Evolutionary conservation across 352 stramenopile genomes (phyloP).

Genomic region (Phytophthora pseudosyringae): DNA sequence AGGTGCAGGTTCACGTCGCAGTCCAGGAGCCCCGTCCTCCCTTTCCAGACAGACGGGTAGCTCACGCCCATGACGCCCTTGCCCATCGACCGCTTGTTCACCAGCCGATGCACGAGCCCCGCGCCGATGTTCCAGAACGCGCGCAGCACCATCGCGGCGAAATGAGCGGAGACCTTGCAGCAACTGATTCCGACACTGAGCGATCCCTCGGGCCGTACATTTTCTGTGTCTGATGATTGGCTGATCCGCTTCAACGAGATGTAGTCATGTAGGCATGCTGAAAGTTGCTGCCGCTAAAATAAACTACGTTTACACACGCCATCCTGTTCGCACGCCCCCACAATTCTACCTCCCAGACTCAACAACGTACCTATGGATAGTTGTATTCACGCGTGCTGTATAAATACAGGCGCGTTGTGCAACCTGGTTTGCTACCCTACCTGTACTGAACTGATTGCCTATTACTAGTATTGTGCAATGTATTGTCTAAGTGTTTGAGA

Average conservation of each 20-base stretch:
- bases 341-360: no score
- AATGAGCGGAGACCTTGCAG: not conserved
- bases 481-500: no score
- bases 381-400: no score
- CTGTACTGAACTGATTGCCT: no score
- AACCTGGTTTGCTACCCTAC: no score
- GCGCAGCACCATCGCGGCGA: slow-evolving; percentile 61
- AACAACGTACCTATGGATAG: no score
- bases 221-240: slow-evolving; percentile 17
- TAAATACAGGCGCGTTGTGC: no score
- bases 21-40: slow-evolving; percentile 70
- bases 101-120: slow-evolving; percentile 56
- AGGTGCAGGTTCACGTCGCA: slow-evolving; percentile 88
- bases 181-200: not conserved
- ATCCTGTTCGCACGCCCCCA: no score
- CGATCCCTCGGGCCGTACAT: slow-evolving; percentile 11
- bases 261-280: slow-evolving; percentile 21
- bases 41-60: slow-evolving; percentile 75
- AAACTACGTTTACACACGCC: no score
- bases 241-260: slow-evolving; percentile 23
- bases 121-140: slow-evolving; percentile 75
- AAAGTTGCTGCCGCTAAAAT: no score
- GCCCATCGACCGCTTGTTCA: slow-evolving; percentile 58
- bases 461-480: no score
- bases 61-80: slow-evolving; percentile 62